Conservation (phyloP, 2,329 filamentous ascomycete species). For the Fusarium kyushuense region DNA sequence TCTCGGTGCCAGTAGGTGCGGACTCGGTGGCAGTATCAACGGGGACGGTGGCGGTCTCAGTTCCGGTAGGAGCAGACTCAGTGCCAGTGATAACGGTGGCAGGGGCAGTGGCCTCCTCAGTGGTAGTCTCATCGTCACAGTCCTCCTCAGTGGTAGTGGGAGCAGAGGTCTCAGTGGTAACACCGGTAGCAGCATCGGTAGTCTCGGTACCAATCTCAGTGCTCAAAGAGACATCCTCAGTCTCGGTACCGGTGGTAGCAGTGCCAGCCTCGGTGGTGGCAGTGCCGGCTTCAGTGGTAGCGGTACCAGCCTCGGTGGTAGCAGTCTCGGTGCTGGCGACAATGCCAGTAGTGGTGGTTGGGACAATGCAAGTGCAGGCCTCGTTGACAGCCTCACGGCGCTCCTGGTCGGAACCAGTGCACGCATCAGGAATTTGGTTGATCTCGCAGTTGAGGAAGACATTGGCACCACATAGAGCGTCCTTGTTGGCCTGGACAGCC, state of each 20-base stretch:
- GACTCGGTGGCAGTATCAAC: not conserved
- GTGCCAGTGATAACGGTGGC: not conserved
- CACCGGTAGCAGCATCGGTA: slow-evolving; percentile 13
- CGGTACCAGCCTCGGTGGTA: slow-evolving; percentile 15
- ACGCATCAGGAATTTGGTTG: not conserved
- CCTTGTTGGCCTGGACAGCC: not conserved
- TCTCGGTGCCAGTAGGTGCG: not conserved
- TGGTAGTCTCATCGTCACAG: slow-evolving; percentile 11
- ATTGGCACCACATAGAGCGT: not conserved
- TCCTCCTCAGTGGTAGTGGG: slow-evolving; percentile 21
- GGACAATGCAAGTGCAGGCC: not conserved
- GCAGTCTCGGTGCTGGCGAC: slow-evolving; percentile 8
- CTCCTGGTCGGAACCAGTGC: not conserved
- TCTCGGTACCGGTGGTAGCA: slow-evolving; percentile 17
- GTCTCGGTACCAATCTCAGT: slow-evolving; percentile 1
- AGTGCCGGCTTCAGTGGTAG: slow-evolving; percentile 11
- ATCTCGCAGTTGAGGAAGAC: not conserved
- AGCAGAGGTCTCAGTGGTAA: slow-evolving; percentile 8
- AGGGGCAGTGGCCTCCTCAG: not conserved
- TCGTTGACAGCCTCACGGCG: not conserved
- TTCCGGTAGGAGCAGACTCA: too few species aligned
- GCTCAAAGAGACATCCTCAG: slow-evolving; percentile 1
- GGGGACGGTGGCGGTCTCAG: not conserved
- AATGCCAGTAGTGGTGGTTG: not conserved
- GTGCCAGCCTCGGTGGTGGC: slow-evolving; percentile 8